Percentiles rank a stretch among this genome's conserved stretches.
phyloP scores from a whole-genome alignment of 208 protist genomes.

The Sergeia podlipaevii region DNA sequence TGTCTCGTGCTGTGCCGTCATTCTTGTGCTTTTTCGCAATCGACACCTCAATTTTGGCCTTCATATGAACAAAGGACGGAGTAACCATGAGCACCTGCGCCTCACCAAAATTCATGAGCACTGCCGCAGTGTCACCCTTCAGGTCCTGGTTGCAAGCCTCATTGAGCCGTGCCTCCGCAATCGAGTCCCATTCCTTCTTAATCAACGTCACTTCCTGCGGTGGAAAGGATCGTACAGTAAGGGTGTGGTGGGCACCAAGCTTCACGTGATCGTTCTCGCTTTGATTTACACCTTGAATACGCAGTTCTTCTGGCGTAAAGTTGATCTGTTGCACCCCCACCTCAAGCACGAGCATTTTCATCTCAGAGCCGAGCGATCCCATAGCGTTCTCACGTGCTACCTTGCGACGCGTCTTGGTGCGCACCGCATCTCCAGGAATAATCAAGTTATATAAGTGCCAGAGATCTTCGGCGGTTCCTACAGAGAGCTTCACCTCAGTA shows the following conservation, averaged over 20 bases:
- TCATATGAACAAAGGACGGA: conserved; percentile 89
- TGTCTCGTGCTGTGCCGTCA: conserved; percentile 79
- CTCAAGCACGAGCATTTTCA: conserved; percentile 56
- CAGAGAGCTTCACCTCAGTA: conserved; percentile 85
- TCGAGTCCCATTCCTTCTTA: conserved; percentile 92
- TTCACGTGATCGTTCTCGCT: conserved; percentile 89
- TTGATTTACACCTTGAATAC: conserved; percentile 85
- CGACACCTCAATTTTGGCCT: conserved; percentile 83
- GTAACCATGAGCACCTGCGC: conserved; percentile 93
- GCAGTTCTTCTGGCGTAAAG: conserved; percentile 77
- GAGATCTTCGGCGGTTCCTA: conserved; percentile 90
- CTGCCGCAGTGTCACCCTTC: conserved; percentile 88
- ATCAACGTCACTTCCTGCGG: conserved; percentile 88
- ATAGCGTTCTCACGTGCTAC: conserved; percentile 57
- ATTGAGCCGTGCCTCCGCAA: conserved; percentile 47
- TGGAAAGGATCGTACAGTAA: conserved; percentile 85
- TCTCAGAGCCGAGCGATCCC: conserved; percentile 36
- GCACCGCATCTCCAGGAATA: conserved; percentile 69
- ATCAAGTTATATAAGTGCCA: conserved; percentile 98
- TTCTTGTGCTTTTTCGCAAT: conserved; percentile 85
- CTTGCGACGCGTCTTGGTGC: conserved; percentile 75
- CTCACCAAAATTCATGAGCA: conserved; percentile 95
- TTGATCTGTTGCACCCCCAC: conserved; percentile 49
- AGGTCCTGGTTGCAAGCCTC: conserved; percentile 72
- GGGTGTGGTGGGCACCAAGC: conserved; percentile 91